These are phyloP conservation scores for Cyclospora cayetanensis DNA, from an alignment of 169 alveolate species.

Conservation along the genomic window DNA sequence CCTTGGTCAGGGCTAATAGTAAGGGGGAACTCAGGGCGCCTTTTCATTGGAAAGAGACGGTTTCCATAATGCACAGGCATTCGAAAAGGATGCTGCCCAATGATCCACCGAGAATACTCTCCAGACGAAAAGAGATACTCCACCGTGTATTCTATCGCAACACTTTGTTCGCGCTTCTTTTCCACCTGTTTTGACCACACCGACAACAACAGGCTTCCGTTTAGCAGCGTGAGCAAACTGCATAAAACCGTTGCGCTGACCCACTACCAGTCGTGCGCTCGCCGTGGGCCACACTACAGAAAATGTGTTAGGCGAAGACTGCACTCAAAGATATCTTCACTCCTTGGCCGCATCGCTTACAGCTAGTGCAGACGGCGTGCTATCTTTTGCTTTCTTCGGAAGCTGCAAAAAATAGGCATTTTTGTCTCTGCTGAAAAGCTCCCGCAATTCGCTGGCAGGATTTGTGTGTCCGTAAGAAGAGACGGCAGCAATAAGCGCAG, in stretches of 20 bases:
- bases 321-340: too few species aligned
- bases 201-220: too few species aligned
- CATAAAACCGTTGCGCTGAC: too few species aligned
- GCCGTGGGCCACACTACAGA: too few species aligned
- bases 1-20: background rate
- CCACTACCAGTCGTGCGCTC: too few species aligned
- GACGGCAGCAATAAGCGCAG: background rate
- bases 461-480: background rate
- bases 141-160: slow-evolving; percentile 64
- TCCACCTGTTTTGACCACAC: too few species aligned
- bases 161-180: slow-evolving; percentile 51
- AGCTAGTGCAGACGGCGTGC: too few species aligned
- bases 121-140: slow-evolving; percentile 63
- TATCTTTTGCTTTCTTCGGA: too few species aligned
- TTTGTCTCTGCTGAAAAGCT: background rate
- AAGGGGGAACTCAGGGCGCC: slow-evolving; percentile 2
- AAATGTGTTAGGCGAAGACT: too few species aligned
- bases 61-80: slow-evolving; percentile 72
- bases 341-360: too few species aligned
- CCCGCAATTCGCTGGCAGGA: background rate
- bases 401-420: background rate
- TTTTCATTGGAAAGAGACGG: background rate
- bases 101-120: slow-evolving; percentile 75
- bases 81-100: slow-evolving; percentile 80
- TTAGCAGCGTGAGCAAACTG: too few species aligned